Evolutionary conservation across 805 yeast species (phyloP), one percentile per base, ranked within the genome.

Genomic region (Clavispora carvajalis): DNA sequence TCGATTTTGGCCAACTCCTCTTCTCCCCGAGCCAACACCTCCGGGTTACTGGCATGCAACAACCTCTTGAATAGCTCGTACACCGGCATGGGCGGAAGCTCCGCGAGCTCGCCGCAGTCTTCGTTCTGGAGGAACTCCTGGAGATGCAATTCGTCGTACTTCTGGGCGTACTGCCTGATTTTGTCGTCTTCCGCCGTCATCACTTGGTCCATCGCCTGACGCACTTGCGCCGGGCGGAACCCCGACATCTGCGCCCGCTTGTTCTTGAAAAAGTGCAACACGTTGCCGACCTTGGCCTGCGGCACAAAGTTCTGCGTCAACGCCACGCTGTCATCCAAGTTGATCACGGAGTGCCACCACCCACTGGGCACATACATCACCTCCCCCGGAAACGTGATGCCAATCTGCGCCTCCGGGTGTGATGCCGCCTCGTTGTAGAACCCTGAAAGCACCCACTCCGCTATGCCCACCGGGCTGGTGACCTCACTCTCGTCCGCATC

Each of bases 321-420:
- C 0, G 96, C 97, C 15, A 89, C 80, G n/a, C 80, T 70, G 55
- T 83, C 88, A 43, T 82, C 85, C 10, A 89, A 54, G 52, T 89
- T 89, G n/a, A 89, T 85, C 22, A 90, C 97, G 35, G 80, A 69
- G 67, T 89, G 97, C 97, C 97, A 89, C 97, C 97, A 89, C 1
- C 95, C 95, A n/a, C 89, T 74, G 3, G 97, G 97, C 7, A 89
- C 97, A 57, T 84, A 79, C 72, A 88, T 76, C 45, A 88, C 82
- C 57, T 90, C 95, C 5, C 90, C 91, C 0, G 88, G 83, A 48
- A 77, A 79, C 0, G 95, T 84, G 11, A 89, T 68, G 0, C 87
- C 93, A 16, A 89, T 77, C 16, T 70, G 55, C 17, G 73, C 70
- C 40, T 74, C 71, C 12, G 77, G 74, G 34, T 82, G 55, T 44